Evolutionary conservation across 2,329 filamentous ascomycete species (phyloP).

Genomic region (Nannizziopsis barbatae): DNA sequence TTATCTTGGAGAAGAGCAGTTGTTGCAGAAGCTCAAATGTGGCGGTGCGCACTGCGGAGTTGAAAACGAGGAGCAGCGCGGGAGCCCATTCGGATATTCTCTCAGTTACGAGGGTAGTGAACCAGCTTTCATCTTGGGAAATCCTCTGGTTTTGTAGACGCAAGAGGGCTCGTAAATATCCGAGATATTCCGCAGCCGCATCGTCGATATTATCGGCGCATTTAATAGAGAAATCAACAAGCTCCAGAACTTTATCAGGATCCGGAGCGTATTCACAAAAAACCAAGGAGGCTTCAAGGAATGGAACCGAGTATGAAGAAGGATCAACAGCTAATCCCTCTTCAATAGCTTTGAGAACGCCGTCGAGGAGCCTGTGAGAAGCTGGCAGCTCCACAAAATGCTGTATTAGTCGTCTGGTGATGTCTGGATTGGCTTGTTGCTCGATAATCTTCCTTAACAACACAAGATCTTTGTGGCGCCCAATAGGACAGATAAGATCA

Average conservation of each 20-base stretch:
- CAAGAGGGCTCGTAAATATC: constrained; percentile 43
- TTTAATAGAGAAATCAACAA: constrained; percentile 35
- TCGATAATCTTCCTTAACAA: constrained; percentile 53
- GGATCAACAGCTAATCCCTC: constrained; percentile 44
- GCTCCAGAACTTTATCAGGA: constrained; percentile 26
- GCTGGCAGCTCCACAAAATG: constrained; percentile 41
- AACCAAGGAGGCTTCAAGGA: constrained; percentile 45
- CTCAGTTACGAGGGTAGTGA: constrained; percentile 29
- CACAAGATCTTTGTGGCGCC: constrained; percentile 25
- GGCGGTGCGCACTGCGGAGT: constrained; percentile 35
- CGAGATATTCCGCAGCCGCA: constrained; percentile 40
- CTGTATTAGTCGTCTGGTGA: constrained; percentile 47
- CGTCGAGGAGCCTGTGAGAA: constrained; percentile 37
- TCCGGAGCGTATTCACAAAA: constrained; percentile 41
- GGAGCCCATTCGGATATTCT: constrained; percentile 42
- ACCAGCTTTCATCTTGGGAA: constrained; percentile 27
- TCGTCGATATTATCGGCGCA: constrained; percentile 41
- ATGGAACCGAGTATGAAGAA: constrained; percentile 41
- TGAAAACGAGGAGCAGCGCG: constrained; percentile 42
- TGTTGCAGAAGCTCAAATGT: constrained; percentile 36
- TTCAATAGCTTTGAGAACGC: constrained; percentile 45
- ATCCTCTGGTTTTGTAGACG: constrained; percentile 29
- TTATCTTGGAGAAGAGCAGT: constrained; percentile 33
- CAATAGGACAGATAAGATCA: constrained; percentile 26
- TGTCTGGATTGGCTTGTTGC: constrained; percentile 46